Percentiles rank a stretch among this genome's conserved stretches.
phyloP scores from a whole-genome alignment of 2,329 filamentous ascomycete species.

The Chrysoporthe deuterocubensis region DNA sequence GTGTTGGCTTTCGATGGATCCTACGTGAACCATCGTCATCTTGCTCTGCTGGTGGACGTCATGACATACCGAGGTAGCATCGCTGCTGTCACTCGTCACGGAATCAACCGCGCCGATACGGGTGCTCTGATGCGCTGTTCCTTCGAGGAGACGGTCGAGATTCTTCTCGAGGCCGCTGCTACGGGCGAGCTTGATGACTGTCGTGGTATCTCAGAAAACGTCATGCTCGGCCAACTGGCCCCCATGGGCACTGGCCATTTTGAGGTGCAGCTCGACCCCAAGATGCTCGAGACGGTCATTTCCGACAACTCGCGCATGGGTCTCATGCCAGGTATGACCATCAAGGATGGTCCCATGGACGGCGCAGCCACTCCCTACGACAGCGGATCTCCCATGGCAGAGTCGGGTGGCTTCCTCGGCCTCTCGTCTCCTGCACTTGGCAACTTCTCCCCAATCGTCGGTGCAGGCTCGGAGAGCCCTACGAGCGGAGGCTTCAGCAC shows the following conservation, averaged over 20 bases:
- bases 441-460: slow-evolving; percentile 79
- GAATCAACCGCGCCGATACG: slow-evolving; percentile 97
- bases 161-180: slow-evolving; percentile 91
- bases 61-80: slow-evolving; percentile 96
- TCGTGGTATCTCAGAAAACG: slow-evolving; percentile 96
- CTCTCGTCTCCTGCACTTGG: slow-evolving; percentile 65
- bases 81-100: slow-evolving; percentile 95
- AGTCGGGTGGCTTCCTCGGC: slow-evolving; percentile 66
- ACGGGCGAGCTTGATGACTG: slow-evolving; percentile 97
- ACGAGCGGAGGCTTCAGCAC: slow-evolving; percentile 53
- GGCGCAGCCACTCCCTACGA: slow-evolving; percentile 96
- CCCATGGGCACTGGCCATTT: slow-evolving; percentile 97
- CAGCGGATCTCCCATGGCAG: slow-evolving; percentile 76
- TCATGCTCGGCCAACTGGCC: slow-evolving; percentile 96
- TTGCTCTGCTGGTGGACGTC: slow-evolving; percentile 92
- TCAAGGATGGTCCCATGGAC: slow-evolving; percentile 74
- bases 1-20: slow-evolving; percentile 98
- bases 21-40: slow-evolving; percentile 98
- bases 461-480: slow-evolving; percentile 72
- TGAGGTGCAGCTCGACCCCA: slow-evolving; percentile 88
- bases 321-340: slow-evolving; percentile 77
- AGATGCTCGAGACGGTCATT: slow-evolving; percentile 94
- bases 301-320: slow-evolving; percentile 88
- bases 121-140: slow-evolving; percentile 99
- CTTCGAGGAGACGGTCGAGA: slow-evolving; percentile 98